These are phyloP conservation scores for Syncephalis fuscata DNA, from an alignment of 371 early-diverging fungal species.

Conservation along the genomic window DNA sequence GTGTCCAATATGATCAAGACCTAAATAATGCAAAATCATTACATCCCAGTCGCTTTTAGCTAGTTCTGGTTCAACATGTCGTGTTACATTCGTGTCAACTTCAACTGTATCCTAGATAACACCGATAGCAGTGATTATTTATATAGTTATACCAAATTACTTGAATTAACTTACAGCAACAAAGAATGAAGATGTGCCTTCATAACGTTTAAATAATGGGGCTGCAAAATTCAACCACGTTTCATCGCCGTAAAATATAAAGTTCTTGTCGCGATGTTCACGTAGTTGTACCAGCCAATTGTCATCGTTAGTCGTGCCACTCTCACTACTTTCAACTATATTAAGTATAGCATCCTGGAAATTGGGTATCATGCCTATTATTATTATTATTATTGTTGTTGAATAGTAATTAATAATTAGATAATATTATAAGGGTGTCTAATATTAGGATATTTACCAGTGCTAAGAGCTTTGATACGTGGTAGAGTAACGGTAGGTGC, in stretches of 20 bases:
- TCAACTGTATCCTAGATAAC: constrained; percentile 45
- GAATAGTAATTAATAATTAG: no score
- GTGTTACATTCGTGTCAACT: constrained; percentile 63
- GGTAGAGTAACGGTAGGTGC: constrained; percentile 94
- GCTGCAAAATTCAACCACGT: constrained; percentile 85
- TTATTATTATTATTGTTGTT: no score
- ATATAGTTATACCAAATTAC: neutral
- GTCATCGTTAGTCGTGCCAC: constrained; percentile 42
- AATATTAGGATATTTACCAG: no score
- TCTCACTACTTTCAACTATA: constrained; percentile 70
- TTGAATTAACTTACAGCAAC: constrained; percentile 35
- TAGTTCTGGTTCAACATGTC: constrained; percentile 50
- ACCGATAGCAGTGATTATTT: neutral
- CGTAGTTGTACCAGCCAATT: constrained; percentile 56
- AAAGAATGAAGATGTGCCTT: constrained; percentile 68
- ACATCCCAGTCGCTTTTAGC: constrained; percentile 57
- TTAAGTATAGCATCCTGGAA: constrained; percentile 56
- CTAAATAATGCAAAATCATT: constrained; percentile 80
- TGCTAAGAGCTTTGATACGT: constrained; percentile 85
- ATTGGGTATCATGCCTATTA: constrained; percentile 12
- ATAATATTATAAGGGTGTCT: no score
- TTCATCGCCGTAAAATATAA: constrained; percentile 90
- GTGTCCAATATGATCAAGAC: constrained; percentile 93
- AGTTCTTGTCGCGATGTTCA: constrained; percentile 23
- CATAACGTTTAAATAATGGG: constrained; percentile 30